Evolutionary conservation across 345 rosid species (phyloP).

Genomic region (Corchorus olitorius): DNA sequence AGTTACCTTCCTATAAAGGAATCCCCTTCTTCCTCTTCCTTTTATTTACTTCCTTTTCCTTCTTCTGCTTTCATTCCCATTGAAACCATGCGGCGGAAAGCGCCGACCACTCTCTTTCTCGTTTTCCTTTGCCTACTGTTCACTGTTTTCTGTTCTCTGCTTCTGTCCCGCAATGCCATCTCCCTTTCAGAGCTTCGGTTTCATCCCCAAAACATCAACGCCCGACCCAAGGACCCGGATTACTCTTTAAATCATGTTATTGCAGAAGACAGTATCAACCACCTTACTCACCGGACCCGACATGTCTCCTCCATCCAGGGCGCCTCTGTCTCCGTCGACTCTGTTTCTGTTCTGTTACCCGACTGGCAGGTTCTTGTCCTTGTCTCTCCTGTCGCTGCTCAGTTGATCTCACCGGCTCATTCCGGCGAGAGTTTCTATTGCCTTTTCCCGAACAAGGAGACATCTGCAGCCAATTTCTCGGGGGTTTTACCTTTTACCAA

Average conservation of each 20-base stretch:
- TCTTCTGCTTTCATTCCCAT: neutral
- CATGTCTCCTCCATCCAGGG: conserved; percentile 25
- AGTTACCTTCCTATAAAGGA: neutral
- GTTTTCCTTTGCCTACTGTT: conserved; percentile 13
- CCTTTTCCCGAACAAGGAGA: conserved; percentile 56
- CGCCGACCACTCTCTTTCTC: conserved; percentile 7
- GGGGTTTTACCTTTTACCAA: conserved; percentile 53
- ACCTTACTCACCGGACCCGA: neutral
- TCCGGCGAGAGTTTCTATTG: conserved; percentile 35
- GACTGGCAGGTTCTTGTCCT: conserved; percentile 75
- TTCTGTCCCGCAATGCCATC: conserved; percentile 29
- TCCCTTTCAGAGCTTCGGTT: conserved; percentile 2
- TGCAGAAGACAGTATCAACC: conserved; percentile 1
- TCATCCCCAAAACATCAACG: conserved; percentile 7
- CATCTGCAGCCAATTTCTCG: conserved; percentile 52
- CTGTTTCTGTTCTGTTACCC: conserved; percentile 63
- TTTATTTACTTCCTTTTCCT: neutral
- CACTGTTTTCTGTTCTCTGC: conserved; percentile 29
- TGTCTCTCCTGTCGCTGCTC: conserved; percentile 32
- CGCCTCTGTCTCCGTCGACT: conserved; percentile 2
- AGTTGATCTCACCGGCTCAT: neutral
- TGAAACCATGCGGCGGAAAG: conserved; percentile 28
- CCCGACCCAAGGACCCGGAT: neutral
- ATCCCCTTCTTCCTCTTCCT: neutral
- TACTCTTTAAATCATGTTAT: conserved; percentile 14